Conservation (phyloP, 192 early-diverging fungal genomes). For the Anaeromyces robustus region DNA sequence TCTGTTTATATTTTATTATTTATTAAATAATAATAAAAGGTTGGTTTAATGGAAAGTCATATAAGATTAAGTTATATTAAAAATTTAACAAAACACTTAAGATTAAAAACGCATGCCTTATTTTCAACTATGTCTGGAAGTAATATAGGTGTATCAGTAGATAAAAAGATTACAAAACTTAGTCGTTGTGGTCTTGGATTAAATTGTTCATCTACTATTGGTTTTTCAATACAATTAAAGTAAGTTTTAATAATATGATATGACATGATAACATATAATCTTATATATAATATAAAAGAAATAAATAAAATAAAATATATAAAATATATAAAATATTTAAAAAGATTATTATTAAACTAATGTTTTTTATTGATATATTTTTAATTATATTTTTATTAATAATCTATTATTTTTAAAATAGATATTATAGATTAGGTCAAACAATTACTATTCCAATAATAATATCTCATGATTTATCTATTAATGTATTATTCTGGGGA, state of each 20-base stretch:
- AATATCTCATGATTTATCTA: conserved; percentile 36
- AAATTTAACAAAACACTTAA: neutral
- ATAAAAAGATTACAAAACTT: conserved; percentile 31
- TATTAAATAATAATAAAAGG: neutral
- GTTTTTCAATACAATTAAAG: conserved; percentile 33
- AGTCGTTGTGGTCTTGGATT: conserved; percentile 39
- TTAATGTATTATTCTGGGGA: conserved; percentile 30
- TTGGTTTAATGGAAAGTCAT: neutral
- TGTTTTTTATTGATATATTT: no score
- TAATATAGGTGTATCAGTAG: conserved; percentile 27
- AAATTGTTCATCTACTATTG: conserved; percentile 37
- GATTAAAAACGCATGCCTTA: neutral
- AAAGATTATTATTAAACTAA: no score
- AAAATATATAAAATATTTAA: no score
- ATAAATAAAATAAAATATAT: no score
- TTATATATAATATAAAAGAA: no score
- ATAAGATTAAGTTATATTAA: neutral
- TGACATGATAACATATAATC: no score
- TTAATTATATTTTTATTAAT: no score
- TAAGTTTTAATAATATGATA: no score
- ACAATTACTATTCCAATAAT: conserved; percentile 45
- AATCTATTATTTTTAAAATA: no score
- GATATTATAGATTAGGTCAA: conserved; percentile 51
- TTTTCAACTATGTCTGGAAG: conserved; percentile 31
- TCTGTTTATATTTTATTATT: no score